These are phyloP conservation scores for Penicillium sp. DNA, from an alignment of 2,329 filamentous ascomycete genomes.

Conservation along the genomic window DNA sequence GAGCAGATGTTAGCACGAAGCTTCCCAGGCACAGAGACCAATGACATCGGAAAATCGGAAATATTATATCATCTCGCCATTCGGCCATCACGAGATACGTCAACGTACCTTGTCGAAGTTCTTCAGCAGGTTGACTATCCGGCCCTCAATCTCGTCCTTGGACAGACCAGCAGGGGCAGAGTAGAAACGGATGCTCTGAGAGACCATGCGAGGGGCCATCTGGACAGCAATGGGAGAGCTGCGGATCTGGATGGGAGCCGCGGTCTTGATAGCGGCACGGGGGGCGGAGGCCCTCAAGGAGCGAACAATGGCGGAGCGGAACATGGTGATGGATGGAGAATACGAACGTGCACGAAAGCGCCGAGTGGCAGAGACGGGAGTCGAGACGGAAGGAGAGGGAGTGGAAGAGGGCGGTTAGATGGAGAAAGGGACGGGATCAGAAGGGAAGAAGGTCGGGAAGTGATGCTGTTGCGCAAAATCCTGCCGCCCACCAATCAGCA, in stretches of 20 bases:
- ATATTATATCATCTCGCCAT: no score
- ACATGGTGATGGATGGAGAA: conserved; percentile 56
- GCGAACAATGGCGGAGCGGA: conserved; percentile 79
- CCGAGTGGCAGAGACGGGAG: conserved; percentile 10
- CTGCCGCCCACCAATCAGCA: conserved; percentile 36
- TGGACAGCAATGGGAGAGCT: conserved; percentile 55
- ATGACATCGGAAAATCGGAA: no score
- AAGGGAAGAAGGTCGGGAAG: conserved; percentile 18
- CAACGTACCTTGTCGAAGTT: conserved; percentile 88
- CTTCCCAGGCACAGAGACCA: background rate
- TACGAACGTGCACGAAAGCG: conserved; percentile 15
- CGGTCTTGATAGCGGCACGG: conserved; percentile 46
- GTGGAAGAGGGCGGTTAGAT: conserved; percentile 1
- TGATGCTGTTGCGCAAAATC: conserved; percentile 32
- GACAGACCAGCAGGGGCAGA: conserved; percentile 71
- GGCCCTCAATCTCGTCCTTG: conserved; percentile 79
- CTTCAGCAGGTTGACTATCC: conserved; percentile 86
- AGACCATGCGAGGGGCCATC: conserved; percentile 56
- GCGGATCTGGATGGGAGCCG: conserved; percentile 55
- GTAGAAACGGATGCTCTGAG: conserved; percentile 74
- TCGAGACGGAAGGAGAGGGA: conserved; percentile 10
- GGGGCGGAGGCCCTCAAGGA: conserved; percentile 57
- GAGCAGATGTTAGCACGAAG: conserved; percentile 5
- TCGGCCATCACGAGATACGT: conserved; percentile 1
- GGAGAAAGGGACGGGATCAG: conserved; percentile 12